Evolutionary conservation across 2,329 filamentous ascomycete genomes (phyloP), one percentile per base, ranked within the genome.

Genomic region (Aspergillus hortae): DNA sequence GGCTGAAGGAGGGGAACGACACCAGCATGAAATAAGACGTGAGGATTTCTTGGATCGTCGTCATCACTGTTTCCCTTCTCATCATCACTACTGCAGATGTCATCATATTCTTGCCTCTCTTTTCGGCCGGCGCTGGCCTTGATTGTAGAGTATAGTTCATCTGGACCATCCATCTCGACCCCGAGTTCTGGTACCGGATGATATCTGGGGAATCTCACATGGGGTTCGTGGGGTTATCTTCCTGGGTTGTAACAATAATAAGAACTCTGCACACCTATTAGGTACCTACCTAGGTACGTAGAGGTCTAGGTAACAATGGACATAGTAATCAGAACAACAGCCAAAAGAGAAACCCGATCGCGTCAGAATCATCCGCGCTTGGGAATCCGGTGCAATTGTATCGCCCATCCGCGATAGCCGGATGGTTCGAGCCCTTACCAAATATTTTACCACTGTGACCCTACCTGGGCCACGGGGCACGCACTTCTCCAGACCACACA

Each of bases 321-420:
- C 25, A 27, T 7, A 27, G 5, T 27, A 27, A 27, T 27, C 6
- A 27, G 4, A 27, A 27, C 7, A 27, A 6, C 6, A 27, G 7
- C 7, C 4, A 27, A 27, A 27, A 6, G 7, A 27, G 7, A 6
- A 27, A 4, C 2, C 25, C 7, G 25, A 36, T 36, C 33, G 33
- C 12, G 33, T 15, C 15, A 15, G 44, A 41, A 21, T 11, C 33
- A 40, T 35, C 36, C 15, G 48, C 48, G 42, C 48, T 46, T 51
- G 49, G 25, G 32, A n/a, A 41, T 36, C 30, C 25, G 25, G 36
- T 14, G 43, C 21, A 14, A 51, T 53, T 57, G 54, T 54, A 53
- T 46, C 53, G 49, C 54, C 56, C 58, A 57, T 58, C 60, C 60
- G 60, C 60, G 60, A 61, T 62, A 61, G 58, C 60, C 60, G 60